phyloP scores from a whole-genome alignment of 192 early-diverging fungal species.

The Cetraspora pellucida region DNA sequence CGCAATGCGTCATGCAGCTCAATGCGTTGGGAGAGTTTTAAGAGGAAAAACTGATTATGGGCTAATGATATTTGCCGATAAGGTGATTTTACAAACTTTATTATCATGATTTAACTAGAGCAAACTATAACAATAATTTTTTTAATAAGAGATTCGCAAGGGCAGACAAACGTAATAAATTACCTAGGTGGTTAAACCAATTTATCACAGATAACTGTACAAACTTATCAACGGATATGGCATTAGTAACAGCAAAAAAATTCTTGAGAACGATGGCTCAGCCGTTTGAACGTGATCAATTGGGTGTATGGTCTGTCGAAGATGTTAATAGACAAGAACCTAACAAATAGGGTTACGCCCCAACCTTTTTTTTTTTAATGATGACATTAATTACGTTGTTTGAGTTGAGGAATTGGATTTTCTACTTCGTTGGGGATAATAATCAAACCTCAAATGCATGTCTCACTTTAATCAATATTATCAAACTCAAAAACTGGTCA shows the following conservation, averaged over 20 bases:
- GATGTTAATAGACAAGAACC: conserved; percentile 52
- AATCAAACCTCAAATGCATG: too few relatives aligned
- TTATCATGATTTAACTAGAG: neutral
- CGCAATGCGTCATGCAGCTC: conserved; percentile 97
- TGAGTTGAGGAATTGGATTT: too few relatives aligned
- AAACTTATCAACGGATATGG: conserved; percentile 98
- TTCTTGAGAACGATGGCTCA: conserved; percentile 97
- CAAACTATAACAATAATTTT: conserved; percentile 17
- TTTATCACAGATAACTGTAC: conserved; percentile 85
- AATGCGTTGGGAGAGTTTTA: conserved; percentile 97
- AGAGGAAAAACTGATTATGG: conserved; percentile 99
- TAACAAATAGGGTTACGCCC: too few relatives aligned
- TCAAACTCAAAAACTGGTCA: too few relatives aligned
- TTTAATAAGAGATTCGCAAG: conserved; percentile 78
- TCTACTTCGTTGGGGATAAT: too few relatives aligned
- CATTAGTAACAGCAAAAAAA: conserved; percentile 84
- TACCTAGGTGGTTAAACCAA: conserved; percentile 95
- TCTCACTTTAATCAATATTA: too few relatives aligned
- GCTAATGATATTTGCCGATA: conserved; percentile 98
- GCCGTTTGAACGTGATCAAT: conserved; percentile 83
- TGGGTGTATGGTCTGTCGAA: conserved; percentile 84
- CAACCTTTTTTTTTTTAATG: too few relatives aligned
- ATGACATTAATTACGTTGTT: too few relatives aligned
- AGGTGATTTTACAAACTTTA: conserved; percentile 49
- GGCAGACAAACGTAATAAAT: conserved; percentile 91